Evolutionary conservation across 495 filamentous ascomycete genomes (phyloP), one percentile per base, ranked within the genome.

Genomic region (Annulohypoxylon stygium): DNA sequence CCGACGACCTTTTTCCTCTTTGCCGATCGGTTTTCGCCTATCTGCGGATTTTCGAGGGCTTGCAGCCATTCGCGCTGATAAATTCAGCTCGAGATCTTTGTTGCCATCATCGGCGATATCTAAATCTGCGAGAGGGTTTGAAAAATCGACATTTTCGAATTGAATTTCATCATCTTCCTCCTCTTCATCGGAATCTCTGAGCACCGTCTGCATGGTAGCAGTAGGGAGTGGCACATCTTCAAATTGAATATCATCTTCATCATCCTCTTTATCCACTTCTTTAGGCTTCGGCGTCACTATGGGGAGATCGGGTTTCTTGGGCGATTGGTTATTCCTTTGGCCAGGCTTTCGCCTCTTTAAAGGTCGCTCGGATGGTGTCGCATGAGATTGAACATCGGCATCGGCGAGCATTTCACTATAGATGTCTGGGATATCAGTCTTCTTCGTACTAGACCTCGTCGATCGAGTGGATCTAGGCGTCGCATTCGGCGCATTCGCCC

Each of bases 361-460:
- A 0, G 83, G 80, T 55, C 77, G 78, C 61, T 83, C 81, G 1
- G 71, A 61, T 12, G 41, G 41, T 12, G 60, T 54, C 16, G 65
- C 23, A 47, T 45, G 78, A 66, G 55, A 83, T 79, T 67, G 82
- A 77, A 54, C 82, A 55, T 87, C 83, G 30, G 88, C 90, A 75
- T 93, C 90, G 18, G 82, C 83, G 18, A 94, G 82, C 90, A 94
- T 89, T 65, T 93, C 88, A 50, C 78, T 85, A 69, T 92, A 93
- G 0, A 91, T 83, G 50, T 88, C 83, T 1, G 87, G 85, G 33
- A 89, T 81, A 68, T 73, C 57, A 54, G 64, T 58, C 6, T 57
- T 65, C 58, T 20, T 65, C 48, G 67, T 54, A 58, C 62, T 74
- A 2, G 75, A 70, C 18, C 69, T 64, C 2, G 77, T 75, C 10